Conservation (phyloP, 768 basidiomycete species). For the Agrocybe chaxingu region DNA sequence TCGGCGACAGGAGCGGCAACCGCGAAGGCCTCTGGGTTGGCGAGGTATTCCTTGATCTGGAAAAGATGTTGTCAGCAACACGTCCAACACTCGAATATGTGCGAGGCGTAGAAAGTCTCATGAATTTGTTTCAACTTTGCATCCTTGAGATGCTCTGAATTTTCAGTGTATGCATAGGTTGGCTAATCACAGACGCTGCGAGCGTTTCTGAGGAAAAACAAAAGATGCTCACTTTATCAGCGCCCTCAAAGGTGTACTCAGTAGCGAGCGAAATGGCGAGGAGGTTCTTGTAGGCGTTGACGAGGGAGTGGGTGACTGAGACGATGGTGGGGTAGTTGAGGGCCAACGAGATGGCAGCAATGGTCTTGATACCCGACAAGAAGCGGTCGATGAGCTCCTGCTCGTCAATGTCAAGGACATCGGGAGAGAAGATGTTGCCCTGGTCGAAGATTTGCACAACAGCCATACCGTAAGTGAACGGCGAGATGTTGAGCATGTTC, state of each 20-base stretch:
- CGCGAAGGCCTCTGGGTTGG: slow-evolving; percentile 98
- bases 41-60: slow-evolving; percentile 93
- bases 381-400: slow-evolving; percentile 88
- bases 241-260: slow-evolving; percentile 92
- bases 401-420: slow-evolving; percentile 92
- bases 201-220: slow-evolving; percentile 5
- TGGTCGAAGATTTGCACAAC: slow-evolving; percentile 95
- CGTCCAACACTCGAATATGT: neutral
- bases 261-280: slow-evolving; percentile 85
- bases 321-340: slow-evolving; percentile 95
- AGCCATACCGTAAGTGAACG: slow-evolving; percentile 99
- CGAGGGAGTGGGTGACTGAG: slow-evolving; percentile 90
- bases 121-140: slow-evolving; percentile 31
- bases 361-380: slow-evolving; percentile 89
- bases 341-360: slow-evolving; percentile 94
- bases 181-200: slow-evolving; percentile 29
- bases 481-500: slow-evolving; percentile 99
- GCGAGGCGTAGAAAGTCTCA: slow-evolving; percentile 21
- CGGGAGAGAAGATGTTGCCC: slow-evolving; percentile 87
- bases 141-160: slow-evolving; percentile 65
- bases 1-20: slow-evolving; percentile 67
- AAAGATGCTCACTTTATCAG: slow-evolving; percentile 72
- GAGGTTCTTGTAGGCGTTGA: slow-evolving; percentile 99
- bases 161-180: slow-evolving; percentile 70
- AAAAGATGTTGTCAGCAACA: slow-evolving; percentile 15